These are phyloP conservation scores for Cryphonectria naterciae DNA, from an alignment of 2,329 filamentous ascomycete species.

Conservation along the genomic window DNA sequence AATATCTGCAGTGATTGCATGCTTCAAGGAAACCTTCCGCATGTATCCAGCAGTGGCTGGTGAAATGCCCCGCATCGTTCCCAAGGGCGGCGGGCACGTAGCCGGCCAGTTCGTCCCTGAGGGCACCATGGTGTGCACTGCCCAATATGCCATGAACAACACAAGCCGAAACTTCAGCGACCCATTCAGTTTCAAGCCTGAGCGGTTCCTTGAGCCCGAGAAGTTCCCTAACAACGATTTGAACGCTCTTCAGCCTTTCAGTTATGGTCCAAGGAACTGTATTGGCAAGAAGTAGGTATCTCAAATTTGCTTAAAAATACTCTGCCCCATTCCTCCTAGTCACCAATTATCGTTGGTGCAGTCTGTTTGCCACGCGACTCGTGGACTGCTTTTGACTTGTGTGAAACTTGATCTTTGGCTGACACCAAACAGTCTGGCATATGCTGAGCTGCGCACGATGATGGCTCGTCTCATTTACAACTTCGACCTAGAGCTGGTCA, in stretches of 20 bases:
- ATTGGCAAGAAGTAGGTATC: slow-evolving; percentile 52
- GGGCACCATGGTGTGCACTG: slow-evolving; percentile 45
- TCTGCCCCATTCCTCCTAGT: no score
- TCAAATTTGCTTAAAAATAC: neutral
- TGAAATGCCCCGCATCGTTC: slow-evolving; percentile 37
- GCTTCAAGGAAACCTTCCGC: slow-evolving; percentile 42
- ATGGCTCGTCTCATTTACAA: slow-evolving; percentile 52
- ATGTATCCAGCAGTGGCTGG: slow-evolving; percentile 40
- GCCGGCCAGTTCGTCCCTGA: slow-evolving; percentile 39
- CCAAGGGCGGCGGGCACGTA: slow-evolving; percentile 40
- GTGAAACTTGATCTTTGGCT: no score
- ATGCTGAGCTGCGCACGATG: slow-evolving; percentile 54
- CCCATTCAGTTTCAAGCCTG: slow-evolving; percentile 50
- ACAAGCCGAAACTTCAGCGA: slow-evolving; percentile 49
- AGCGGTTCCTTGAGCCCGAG: slow-evolving; percentile 49
- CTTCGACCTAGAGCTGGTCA: slow-evolving; percentile 50
- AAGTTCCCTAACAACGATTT: slow-evolving; percentile 47
- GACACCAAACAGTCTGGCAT: slow-evolving; percentile 45
- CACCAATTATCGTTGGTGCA: neutral
- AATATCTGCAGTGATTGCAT: slow-evolving; percentile 35
- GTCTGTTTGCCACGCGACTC: neutral
- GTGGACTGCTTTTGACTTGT: neutral
- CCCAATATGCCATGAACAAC: slow-evolving; percentile 51
- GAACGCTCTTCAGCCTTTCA: slow-evolving; percentile 52
- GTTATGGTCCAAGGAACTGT: slow-evolving; percentile 53